Base-by-base conservation (phyloP, 1,139 yeast species). In the Debaryomyces nepalensis region DNA sequence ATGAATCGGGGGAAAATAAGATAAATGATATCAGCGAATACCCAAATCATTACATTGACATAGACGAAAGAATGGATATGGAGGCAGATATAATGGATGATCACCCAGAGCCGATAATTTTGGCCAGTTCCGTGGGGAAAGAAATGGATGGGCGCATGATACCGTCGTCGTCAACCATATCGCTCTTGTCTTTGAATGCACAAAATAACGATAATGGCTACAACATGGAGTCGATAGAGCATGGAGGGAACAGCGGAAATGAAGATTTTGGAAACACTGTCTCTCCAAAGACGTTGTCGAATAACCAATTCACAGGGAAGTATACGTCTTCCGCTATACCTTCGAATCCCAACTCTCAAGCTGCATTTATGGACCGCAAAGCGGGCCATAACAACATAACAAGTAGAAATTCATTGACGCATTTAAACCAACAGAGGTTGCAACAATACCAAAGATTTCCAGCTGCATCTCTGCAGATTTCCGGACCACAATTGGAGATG, bases 111-210 rank as follows among this genome's bases (percentile, higher is more conserved):
- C 84, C 84, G 0, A 73, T 69, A 46, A 60, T 79, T 29, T 59
- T 77, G 39, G 84, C 84, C 1, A 71, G 78, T 3, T 77, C 82
- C 0, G 81, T 77, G 8, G 83, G 82, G 1, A 68, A 68, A 26
- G 79, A 76, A 36, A 56, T 66, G 26, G 77, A 73, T 22, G 82
- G 82, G 0, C 55, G 71, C 21, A 52, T 79, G 30, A 70, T 79
- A 15, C 82, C 83, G 4, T 76, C 82, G 4, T 71, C 81, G 4
- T 78, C 82, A 8, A 71, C 75, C 15, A 79, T 79, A 2, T 77
- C 82, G 11, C 60, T 79, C 6, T 62, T 79, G 10, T 77, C 82
- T 1, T 61, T 79, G 41, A 77, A 63, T 46, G 59, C 57, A 30
- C 53, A 52, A 11, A 42, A 34, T 26, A 34, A 27, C 15, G 30